These are phyloP conservation scores for Penicillium paradoxum DNA, from an alignment of 495 filamentous ascomycete species.

Conservation along the genomic window DNA sequence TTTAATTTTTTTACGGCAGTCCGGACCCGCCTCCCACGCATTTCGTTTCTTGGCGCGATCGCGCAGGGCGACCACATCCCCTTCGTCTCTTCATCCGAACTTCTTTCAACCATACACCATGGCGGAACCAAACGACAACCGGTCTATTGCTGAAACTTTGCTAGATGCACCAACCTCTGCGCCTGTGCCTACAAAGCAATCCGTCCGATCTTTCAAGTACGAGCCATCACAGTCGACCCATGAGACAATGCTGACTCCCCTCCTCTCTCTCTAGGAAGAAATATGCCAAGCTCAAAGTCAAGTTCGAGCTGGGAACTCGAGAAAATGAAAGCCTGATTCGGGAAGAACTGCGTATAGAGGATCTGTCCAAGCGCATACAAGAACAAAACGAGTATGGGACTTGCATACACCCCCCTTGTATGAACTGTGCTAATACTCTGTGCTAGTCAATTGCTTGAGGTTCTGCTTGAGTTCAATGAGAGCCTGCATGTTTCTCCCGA, in stretches of 20 bases:
- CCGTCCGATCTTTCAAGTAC: slow-evolving; percentile 44
- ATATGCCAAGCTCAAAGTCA: slow-evolving; percentile 84
- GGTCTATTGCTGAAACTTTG: slow-evolving; percentile 24
- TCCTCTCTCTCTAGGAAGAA: slow-evolving; percentile 71
- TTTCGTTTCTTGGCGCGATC: slow-evolving; percentile 20
- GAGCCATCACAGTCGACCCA: not conserved
- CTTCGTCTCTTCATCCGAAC: slow-evolving; percentile 10
- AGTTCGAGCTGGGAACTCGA: slow-evolving; percentile 78
- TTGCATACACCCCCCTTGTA: not conserved
- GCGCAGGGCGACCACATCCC: slow-evolving; percentile 12
- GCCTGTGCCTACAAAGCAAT: slow-evolving; percentile 32
- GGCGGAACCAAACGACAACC: slow-evolving; percentile 26
- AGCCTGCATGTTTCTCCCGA: slow-evolving; percentile 67
- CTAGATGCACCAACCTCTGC: slow-evolving; percentile 27
- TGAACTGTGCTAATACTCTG: slow-evolving; percentile 14
- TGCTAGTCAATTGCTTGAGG: slow-evolving; percentile 68
- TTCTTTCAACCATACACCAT: slow-evolving; percentile 17
- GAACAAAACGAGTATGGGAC: slow-evolving; percentile 75
- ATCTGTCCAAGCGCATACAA: slow-evolving; percentile 70
- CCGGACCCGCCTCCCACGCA: slow-evolving; percentile 30
- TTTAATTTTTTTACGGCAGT: slow-evolving; percentile 30
- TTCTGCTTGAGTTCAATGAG: slow-evolving; percentile 82
- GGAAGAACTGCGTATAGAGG: slow-evolving; percentile 70
- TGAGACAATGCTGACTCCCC: slow-evolving; percentile 9
- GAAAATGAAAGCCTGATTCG: slow-evolving; percentile 72